Percentiles rank a stretch among this genome's conserved stretches.
Evolutionary conservation across 1,139 yeast genomes (phyloP).

Genomic region (Chernovozyma sophiae-reginae): DNA sequence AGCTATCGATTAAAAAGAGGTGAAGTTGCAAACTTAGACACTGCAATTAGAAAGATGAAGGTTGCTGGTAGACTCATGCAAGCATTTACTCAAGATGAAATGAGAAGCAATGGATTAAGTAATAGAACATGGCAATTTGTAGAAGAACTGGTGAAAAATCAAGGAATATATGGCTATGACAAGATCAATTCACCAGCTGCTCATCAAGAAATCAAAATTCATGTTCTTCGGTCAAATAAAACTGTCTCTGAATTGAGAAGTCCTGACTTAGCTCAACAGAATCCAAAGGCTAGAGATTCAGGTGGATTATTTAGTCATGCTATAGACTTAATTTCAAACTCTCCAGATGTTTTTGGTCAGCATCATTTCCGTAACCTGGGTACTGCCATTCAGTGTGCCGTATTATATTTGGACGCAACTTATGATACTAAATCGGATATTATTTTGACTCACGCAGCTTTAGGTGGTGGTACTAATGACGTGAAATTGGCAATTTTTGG

Average conservation of each 20-base stretch:
- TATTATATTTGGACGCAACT: conserved; percentile 76
- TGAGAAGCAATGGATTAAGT: conserved; percentile 77
- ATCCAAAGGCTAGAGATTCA: conserved; percentile 60
- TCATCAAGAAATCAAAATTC: conserved; percentile 72
- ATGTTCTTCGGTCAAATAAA: conserved; percentile 62
- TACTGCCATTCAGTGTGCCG: conserved; percentile 75
- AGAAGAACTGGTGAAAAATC: conserved; percentile 49
- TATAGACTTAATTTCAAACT: conserved; percentile 53
- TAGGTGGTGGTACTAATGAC: conserved; percentile 80
- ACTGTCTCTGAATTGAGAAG: conserved; percentile 71
- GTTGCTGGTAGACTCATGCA: conserved; percentile 89
- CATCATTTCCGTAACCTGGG: conserved; percentile 12
- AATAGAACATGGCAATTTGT: conserved; percentile 73
- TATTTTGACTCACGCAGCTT: conserved; percentile 85
- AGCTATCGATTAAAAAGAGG: conserved; percentile 43
- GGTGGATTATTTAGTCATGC: conserved; percentile 83
- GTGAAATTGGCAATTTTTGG: conserved; percentile 87
- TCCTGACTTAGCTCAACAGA: conserved; percentile 85
- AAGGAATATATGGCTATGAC: conserved; percentile 34
- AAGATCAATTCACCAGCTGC: conserved; percentile 26
- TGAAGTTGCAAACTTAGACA: conserved; percentile 67
- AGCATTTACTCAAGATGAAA: conserved; percentile 89
- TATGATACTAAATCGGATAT: conserved; percentile 63
- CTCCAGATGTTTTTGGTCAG: conserved; percentile 26
- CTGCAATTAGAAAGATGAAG: conserved; percentile 75